Evolutionary conservation across 768 basidiomycete genomes (phyloP).

Genomic region (Trametes elegans): DNA sequence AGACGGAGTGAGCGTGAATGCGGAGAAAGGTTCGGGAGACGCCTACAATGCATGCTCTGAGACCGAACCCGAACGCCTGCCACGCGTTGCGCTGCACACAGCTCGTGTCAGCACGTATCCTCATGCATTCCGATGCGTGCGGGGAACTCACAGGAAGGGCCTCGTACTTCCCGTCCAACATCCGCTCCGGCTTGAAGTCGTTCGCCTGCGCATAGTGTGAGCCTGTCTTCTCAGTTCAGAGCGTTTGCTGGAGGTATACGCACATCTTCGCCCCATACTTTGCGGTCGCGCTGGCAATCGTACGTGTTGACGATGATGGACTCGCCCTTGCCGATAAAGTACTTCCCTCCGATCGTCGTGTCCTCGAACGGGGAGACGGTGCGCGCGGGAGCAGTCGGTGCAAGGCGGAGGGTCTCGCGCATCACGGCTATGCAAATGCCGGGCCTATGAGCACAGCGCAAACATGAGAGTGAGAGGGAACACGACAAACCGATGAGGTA

Average conservation of each 20-base stretch:
- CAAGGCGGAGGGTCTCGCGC: slow-evolving; percentile 37
- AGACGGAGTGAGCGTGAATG: not conserved
- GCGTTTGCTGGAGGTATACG: too few relatives aligned
- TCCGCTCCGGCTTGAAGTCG: slow-evolving; percentile 45
- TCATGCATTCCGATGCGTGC: not conserved
- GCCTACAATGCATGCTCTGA: slow-evolving; percentile 25
- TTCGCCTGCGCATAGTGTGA: slow-evolving; percentile 27
- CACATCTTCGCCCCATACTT: slow-evolving; percentile 48
- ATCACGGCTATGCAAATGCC: slow-evolving; percentile 33
- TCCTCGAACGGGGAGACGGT: slow-evolving; percentile 35
- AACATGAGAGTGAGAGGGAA: not conserved
- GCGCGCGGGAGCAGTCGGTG: slow-evolving; percentile 38
- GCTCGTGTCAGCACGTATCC: not conserved
- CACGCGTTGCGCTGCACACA: slow-evolving; percentile 38
- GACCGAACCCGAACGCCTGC: slow-evolving; percentile 37
- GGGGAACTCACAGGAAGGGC: slow-evolving; percentile 34
- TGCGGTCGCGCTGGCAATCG: slow-evolving; percentile 38
- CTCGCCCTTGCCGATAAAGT: slow-evolving; percentile 34
- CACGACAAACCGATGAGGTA: slow-evolving; percentile 39
- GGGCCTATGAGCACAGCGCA: not conserved
- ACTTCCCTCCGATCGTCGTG: slow-evolving; percentile 39
- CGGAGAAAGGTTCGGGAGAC: not conserved
- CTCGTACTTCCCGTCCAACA: slow-evolving; percentile 49
- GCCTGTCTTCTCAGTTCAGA: too few relatives aligned
- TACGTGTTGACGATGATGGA: slow-evolving; percentile 31